These are phyloP conservation scores for Hypomyces perniciosus DNA, from an alignment of 2,329 filamentous ascomycete species.

Conservation along the genomic window DNA sequence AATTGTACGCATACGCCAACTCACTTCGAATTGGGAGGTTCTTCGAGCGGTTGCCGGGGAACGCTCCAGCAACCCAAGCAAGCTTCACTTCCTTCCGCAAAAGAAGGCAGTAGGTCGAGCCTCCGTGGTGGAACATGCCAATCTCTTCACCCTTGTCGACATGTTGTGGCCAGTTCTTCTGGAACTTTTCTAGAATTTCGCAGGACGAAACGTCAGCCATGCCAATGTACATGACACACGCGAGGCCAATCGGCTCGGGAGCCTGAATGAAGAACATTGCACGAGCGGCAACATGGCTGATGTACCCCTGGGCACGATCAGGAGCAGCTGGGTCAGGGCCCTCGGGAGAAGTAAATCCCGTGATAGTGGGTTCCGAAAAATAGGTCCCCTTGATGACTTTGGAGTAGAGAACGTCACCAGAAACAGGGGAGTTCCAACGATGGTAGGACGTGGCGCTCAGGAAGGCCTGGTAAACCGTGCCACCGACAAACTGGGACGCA, in stretches of 20 bases:
- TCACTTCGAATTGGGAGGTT: constrained; percentile 17
- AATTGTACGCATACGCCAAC: constrained; percentile 14
- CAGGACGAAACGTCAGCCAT: constrained; percentile 68
- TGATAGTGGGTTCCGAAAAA: constrained; percentile 44
- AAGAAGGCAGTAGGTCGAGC: constrained; percentile 58
- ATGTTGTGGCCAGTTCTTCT: background rate
- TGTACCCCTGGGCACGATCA: constrained; percentile 50
- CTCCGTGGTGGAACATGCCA: constrained; percentile 70
- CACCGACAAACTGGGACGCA: constrained; percentile 47
- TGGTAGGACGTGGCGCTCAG: constrained; percentile 59
- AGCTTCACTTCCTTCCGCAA: constrained; percentile 50
- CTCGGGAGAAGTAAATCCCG: constrained; percentile 9
- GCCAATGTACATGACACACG: constrained; percentile 62
- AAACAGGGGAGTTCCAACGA: constrained; percentile 60
- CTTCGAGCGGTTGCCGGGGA: constrained; percentile 11
- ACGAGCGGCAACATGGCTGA: constrained; percentile 57
- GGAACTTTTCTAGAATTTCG: constrained; percentile 35
- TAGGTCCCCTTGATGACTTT: constrained; percentile 55
- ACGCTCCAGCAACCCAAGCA: constrained; percentile 14
- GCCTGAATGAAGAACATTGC: constrained; percentile 62
- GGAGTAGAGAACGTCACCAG: constrained; percentile 48
- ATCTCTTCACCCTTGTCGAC: constrained; percentile 57
- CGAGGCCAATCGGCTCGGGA: constrained; percentile 58
- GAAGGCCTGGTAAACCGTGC: constrained; percentile 63
- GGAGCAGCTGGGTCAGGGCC: constrained; percentile 16